A percentile compares a stretch with the other conserved stretches of the same genome.
Conservation (phyloP, 768 basidiomycete species). For the Nidularia pulvinata region DNA sequence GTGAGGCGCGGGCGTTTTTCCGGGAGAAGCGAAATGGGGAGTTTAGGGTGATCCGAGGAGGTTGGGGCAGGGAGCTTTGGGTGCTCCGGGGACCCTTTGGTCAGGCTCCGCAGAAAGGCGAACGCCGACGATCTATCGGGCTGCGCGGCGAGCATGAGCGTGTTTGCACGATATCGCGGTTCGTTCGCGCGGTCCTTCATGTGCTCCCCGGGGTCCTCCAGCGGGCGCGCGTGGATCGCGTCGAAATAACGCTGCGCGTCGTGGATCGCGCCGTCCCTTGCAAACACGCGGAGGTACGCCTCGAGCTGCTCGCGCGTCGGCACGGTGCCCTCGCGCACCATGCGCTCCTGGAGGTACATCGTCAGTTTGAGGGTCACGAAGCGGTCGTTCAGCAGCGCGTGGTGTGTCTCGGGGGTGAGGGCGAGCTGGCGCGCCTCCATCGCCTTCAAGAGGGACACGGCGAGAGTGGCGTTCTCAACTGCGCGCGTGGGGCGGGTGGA, state of each 20-base stretch:
- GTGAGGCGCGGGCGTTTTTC: too few species aligned
- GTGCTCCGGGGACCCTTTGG: not conserved
- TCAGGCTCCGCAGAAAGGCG: slow-evolving; percentile 39
- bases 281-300: slow-evolving; percentile 44
- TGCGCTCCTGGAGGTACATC: slow-evolving; percentile 39
- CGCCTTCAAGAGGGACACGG: slow-evolving; percentile 36
- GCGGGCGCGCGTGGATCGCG: slow-evolving; percentile 25
- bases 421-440: slow-evolving; percentile 46
- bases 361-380: slow-evolving; percentile 51
- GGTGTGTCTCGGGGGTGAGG: slow-evolving; percentile 39
- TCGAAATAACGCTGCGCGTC: slow-evolving; percentile 36
- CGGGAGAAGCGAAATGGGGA: slow-evolving; percentile 26
- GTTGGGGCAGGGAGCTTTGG: not conserved
- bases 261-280: slow-evolving; percentile 40
- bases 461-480: slow-evolving; percentile 32
- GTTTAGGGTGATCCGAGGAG: slow-evolving; percentile 1
- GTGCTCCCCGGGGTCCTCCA: not conserved
- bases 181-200: slow-evolving; percentile 4
- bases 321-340: slow-evolving; percentile 34
- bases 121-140: slow-evolving; percentile 42
- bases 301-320: slow-evolving; percentile 45
- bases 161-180: slow-evolving; percentile 33
- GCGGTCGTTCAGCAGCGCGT: slow-evolving; percentile 43
- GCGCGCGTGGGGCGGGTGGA: slow-evolving; percentile 38
- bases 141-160: slow-evolving; percentile 39